Percentiles rank a stretch among this genome's conserved stretches.
Evolutionary conservation across 768 basidiomycete genomes (phyloP).

Genomic region (Hortiboletus flavorubellus): DNA sequence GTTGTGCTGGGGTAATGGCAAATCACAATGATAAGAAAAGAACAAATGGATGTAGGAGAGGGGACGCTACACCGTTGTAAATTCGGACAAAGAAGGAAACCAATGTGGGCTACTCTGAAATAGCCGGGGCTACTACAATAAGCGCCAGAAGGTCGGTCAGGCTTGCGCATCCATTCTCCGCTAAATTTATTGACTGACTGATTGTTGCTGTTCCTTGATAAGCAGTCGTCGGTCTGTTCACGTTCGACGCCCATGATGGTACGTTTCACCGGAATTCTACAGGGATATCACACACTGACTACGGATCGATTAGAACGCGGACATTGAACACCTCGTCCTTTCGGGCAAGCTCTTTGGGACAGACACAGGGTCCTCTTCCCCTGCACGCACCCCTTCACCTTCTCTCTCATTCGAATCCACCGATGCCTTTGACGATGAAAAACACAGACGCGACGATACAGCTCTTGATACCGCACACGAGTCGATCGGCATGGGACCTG

Average conservation of each 20-base stretch:
- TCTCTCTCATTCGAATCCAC: constrained; percentile 25
- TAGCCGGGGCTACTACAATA: too few species aligned
- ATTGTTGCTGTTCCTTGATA: constrained; percentile 12
- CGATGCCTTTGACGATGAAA: constrained; percentile 44
- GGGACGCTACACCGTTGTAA: too few species aligned
- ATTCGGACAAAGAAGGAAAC: too few species aligned
- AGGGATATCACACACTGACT: background rate
- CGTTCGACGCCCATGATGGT: constrained; percentile 14
- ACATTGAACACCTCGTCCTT: constrained; percentile 70
- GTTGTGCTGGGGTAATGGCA: too few species aligned
- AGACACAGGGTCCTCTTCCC: constrained; percentile 54
- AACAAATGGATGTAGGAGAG: too few species aligned
- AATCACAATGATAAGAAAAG: too few species aligned
- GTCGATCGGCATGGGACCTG: constrained; percentile 82
- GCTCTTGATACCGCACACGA: constrained; percentile 35
- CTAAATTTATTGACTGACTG: too few species aligned
- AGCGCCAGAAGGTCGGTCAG: too few species aligned
- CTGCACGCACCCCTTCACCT: constrained; percentile 60
- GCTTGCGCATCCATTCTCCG: too few species aligned
- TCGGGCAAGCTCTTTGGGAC: constrained; percentile 74
- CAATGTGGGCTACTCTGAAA: too few species aligned
- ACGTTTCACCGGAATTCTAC: background rate
- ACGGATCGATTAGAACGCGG: constrained; percentile 30
- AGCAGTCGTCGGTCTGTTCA: background rate
- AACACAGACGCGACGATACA: constrained; percentile 41